phyloP scores from a whole-genome alignment of 352 stramenopile genomes.

The Pythium insidiosum region DNA sequence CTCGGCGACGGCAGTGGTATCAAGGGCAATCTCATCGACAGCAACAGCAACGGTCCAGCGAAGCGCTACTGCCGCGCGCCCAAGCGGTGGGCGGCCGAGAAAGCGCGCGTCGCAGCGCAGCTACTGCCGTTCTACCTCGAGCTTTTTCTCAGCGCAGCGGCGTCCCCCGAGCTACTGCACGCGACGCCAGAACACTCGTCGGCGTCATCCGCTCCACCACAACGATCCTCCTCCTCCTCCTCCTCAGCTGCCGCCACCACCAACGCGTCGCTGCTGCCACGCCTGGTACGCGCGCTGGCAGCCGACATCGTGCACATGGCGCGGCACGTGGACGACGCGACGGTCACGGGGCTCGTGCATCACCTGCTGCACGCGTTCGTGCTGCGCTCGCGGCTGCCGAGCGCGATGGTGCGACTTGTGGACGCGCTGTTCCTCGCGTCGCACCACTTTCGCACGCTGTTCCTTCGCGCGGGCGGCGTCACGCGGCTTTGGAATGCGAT shows the following conservation, averaged over 20 bases:
- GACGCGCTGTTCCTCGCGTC: constrained; percentile 26
- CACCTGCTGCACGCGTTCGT: constrained; percentile 41
- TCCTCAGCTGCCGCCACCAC: too few relatives aligned
- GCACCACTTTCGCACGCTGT: constrained; percentile 28
- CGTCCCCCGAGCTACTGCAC: too few relatives aligned
- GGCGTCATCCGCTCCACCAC: too few relatives aligned
- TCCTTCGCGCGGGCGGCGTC: constrained; percentile 32
- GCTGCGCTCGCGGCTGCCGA: constrained; percentile 23
- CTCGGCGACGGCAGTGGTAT: too few relatives aligned
- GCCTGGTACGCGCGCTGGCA: constrained; percentile 22
- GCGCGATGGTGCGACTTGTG: constrained; percentile 28
- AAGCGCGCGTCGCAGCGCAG: constrained; percentile 2
- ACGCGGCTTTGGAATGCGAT: constrained; percentile 40
- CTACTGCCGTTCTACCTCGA: constrained; percentile 15
- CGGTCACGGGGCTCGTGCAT: constrained; percentile 26
- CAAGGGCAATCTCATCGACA: too few relatives aligned
- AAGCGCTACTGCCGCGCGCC: too few relatives aligned
- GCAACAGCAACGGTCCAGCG: too few relatives aligned
- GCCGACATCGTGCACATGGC: constrained; percentile 32
- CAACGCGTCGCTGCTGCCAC: too few relatives aligned
- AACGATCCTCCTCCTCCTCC: too few relatives aligned
- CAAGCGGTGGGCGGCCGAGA: too few relatives aligned
- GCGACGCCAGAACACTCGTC: too few relatives aligned
- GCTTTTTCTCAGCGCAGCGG: constrained; percentile 6
- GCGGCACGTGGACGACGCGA: constrained; percentile 26